Conservation (phyloP, 2,329 filamentous ascomycete genomes). For the Apiospora phragmitis region DNA sequence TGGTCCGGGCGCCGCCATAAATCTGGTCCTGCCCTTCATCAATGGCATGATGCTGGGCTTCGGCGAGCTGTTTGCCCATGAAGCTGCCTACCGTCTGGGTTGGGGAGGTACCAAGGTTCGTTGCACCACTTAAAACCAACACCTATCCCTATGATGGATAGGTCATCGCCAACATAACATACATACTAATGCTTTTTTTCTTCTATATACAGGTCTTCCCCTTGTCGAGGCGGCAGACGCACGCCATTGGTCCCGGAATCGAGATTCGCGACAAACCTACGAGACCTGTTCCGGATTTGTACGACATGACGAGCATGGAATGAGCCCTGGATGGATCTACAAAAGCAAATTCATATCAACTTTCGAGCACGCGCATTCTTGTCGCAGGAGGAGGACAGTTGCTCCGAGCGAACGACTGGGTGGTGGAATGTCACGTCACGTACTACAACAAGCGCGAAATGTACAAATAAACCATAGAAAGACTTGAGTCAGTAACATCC, state of each 20-base stretch:
- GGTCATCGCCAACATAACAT: no score
- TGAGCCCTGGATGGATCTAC: constrained; percentile 35
- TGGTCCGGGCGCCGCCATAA: constrained; percentile 92
- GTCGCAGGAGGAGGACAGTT: background rate
- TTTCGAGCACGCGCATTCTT: background rate
- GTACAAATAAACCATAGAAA: background rate
- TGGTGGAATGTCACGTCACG: background rate
- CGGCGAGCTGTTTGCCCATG: constrained; percentile 94
- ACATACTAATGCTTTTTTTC: background rate
- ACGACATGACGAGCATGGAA: constrained; percentile 70
- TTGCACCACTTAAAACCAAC: no score
- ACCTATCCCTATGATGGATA: no score
- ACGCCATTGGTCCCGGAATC: constrained; percentile 77
- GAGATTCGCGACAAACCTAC: constrained; percentile 72
- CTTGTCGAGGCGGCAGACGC: constrained; percentile 58
- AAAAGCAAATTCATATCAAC: background rate
- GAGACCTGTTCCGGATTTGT: constrained; percentile 57
- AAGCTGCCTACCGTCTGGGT: constrained; percentile 87
- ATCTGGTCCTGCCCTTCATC: constrained; percentile 90
- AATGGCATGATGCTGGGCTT: constrained; percentile 99
- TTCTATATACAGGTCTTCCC: constrained; percentile 54
- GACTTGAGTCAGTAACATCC: background rate
- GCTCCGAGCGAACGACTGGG: constrained; percentile 9
- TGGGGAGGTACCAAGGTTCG: constrained; percentile 93
- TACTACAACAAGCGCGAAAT: background rate